Base-by-base conservation (phyloP, 306 rosid species). In the Malus sieversii region DNA sequence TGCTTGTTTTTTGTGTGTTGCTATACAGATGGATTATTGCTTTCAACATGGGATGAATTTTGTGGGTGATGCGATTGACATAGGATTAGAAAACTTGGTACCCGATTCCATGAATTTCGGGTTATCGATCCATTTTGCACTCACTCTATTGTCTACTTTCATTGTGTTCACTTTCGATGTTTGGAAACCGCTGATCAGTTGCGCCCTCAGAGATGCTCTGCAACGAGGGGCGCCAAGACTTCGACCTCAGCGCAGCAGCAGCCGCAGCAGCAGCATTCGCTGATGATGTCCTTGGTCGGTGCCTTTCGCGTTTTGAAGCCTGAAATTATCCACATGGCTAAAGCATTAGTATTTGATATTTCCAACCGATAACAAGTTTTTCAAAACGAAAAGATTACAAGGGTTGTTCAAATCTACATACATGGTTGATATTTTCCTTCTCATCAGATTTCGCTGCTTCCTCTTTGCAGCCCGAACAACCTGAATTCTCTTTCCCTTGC, bases 141-240 rank as follows among this genome's bases (percentile, higher is more conserved):
- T 76, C 74, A 79, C 68, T 75, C 38, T 51, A 58, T 29, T 52
- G 42, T 6, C 78, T 79, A 80, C 38, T 77, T 25, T 75, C 82
- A 60, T 75, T 72, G 32, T 61, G 73, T 51, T 48, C 55, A 20
- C 81, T 71, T 29, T 20, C 22, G 19, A 45, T 46, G 48, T 22
- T 1, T 13, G 42, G 65, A 76, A 80, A 16, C 20, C 79, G 46
- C 70, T 65, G 79, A 63, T 84, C 85, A 89, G 79, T 84, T 6
- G 70, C 66, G 7, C 90, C 90, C 77, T 92, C 99, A 8, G 92
- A 87, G 72, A 96, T 96, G 90, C 99, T 92, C 80, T 92, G 97
- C 32, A 96, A 84, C 3, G 96, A 89, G 30, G 99, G 99, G 59
- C 91, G 90, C 99, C 99, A 96, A 0, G 92, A 83, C 83, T 91